Evolutionary conservation across 1,139 yeast genomes (phyloP).

Genomic region (Scheffersomyces illinoinensis): DNA sequence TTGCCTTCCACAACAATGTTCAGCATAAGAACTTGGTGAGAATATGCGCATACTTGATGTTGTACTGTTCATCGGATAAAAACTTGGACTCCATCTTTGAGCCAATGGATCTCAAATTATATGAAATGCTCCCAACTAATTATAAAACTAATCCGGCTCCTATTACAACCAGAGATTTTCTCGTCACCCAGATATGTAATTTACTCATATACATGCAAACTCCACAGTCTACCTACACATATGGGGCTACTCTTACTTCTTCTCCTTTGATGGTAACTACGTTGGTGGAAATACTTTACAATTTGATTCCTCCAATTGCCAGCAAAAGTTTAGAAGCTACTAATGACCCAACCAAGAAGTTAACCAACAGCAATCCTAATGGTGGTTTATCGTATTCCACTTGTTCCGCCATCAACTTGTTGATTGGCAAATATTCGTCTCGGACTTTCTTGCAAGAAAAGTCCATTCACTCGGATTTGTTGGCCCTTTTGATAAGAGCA

Average conservation of each 20-base stretch:
- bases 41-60: slow-evolving; percentile 57
- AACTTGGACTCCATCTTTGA: slow-evolving; percentile 40
- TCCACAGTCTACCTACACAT: not conserved
- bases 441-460: slow-evolving; percentile 42
- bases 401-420: slow-evolving; percentile 54
- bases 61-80: slow-evolving; percentile 59
- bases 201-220: slow-evolving; percentile 21
- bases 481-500: slow-evolving; percentile 59
- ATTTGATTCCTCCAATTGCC: slow-evolving; percentile 52
- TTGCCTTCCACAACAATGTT: slow-evolving; percentile 35
- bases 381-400: slow-evolving; percentile 64
- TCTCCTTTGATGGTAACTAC: slow-evolving; percentile 38
- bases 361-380: slow-evolving; percentile 32
- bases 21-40: slow-evolving; percentile 52
- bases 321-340: slow-evolving; percentile 16
- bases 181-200: slow-evolving; percentile 53
- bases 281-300: slow-evolving; percentile 58
- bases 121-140: slow-evolving; percentile 49
- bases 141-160: slow-evolving; percentile 40
- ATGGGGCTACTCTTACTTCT: slow-evolving; percentile 3
- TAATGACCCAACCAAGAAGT: slow-evolving; percentile 24
- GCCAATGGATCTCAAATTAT: slow-evolving; percentile 40
- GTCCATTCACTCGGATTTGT: slow-evolving; percentile 53
- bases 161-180: slow-evolving; percentile 61
- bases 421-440: slow-evolving; percentile 48